phyloP scores from a whole-genome alignment of 73 alveolate genomes.

The Paramecium pentaurelia region DNA sequence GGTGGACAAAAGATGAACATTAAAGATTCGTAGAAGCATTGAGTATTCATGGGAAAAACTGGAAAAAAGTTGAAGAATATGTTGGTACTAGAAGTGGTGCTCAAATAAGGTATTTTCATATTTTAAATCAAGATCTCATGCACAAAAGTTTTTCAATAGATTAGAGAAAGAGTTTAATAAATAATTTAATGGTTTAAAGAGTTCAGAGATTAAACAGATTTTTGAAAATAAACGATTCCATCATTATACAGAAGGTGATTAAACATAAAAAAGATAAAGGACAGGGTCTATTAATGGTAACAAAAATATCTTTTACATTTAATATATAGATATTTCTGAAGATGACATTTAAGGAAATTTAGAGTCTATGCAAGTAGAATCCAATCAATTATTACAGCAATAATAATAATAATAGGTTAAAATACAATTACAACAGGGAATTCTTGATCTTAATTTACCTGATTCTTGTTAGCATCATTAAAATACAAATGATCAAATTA shows the following conservation, averaged over 20 bases:
- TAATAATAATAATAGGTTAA: not conserved
- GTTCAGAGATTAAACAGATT: slow-evolving; percentile 20
- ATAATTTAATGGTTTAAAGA: slow-evolving; percentile 22
- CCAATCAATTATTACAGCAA: not conserved
- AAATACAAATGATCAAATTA: not conserved
- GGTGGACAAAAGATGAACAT: slow-evolving; percentile 84
- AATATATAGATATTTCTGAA: not conserved
- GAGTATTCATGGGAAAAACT: slow-evolving; percentile 74
- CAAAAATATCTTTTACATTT: not conserved
- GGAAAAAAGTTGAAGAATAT: slow-evolving; percentile 81
- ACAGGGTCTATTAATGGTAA: slow-evolving; percentile 6
- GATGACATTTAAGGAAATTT: not conserved
- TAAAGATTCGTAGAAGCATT: slow-evolving; percentile 77
- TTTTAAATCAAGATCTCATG: slow-evolving; percentile 67
- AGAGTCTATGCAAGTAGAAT: not conserved
- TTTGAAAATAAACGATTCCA: slow-evolving; percentile 17
- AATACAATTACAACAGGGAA: not conserved
- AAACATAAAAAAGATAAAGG: not conserved
- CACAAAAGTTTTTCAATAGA: slow-evolving; percentile 79
- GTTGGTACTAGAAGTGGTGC: slow-evolving; percentile 79
- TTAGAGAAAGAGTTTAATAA: slow-evolving; percentile 58
- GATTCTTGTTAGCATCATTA: not conserved
- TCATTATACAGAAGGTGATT: not conserved
- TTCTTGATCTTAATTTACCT: not conserved
- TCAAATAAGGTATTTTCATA: slow-evolving; percentile 49